Conservation (phyloP, 2,329 filamentous ascomycete genomes). For the Colletotrichum ledebouriae region DNA sequence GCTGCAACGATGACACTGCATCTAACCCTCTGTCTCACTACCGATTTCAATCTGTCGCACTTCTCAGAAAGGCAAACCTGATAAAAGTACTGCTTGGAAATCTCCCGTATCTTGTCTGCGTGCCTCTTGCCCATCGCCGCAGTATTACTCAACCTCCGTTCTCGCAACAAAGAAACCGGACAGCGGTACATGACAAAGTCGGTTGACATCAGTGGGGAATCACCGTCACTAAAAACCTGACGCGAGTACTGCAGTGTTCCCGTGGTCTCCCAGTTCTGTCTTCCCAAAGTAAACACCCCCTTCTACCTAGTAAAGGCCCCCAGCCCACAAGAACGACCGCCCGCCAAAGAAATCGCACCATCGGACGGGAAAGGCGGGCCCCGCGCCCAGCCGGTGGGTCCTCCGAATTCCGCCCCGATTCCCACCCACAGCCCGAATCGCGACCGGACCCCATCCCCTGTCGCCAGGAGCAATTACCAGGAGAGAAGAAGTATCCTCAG, state of each 20-base stretch:
- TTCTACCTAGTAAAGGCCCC: neutral
- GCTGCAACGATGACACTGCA: conserved; percentile 13
- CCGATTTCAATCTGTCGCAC: neutral
- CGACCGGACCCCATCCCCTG: conserved; percentile 34
- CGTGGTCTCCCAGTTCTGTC: conserved; percentile 1
- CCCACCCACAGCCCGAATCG: conserved; percentile 29
- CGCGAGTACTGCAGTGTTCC: neutral
- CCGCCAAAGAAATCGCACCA: conserved; percentile 24
- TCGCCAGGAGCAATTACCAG: conserved; percentile 3
- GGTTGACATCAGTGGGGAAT: conserved; percentile 25
- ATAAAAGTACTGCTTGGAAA: neutral
- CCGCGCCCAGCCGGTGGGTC: conserved; percentile 14
- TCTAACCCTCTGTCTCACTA: neutral
- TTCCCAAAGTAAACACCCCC: conserved; percentile 3
- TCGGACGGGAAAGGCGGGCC: conserved; percentile 37
- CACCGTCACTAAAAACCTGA: neutral
- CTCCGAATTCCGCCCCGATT: conserved; percentile 40
- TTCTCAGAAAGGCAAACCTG: neutral
- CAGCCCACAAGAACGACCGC: neutral
- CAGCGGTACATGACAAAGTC: neutral
- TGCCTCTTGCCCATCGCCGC: neutral
- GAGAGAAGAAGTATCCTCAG: neutral
- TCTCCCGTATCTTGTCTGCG: neutral
- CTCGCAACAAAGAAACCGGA: conserved; percentile 9
- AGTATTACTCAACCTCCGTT: conserved; percentile 12